Evolutionary conservation across 2,329 filamentous ascomycete species (phyloP), one percentile per base, ranked within the genome.

Genomic region (Fusarium nodosum): DNA sequence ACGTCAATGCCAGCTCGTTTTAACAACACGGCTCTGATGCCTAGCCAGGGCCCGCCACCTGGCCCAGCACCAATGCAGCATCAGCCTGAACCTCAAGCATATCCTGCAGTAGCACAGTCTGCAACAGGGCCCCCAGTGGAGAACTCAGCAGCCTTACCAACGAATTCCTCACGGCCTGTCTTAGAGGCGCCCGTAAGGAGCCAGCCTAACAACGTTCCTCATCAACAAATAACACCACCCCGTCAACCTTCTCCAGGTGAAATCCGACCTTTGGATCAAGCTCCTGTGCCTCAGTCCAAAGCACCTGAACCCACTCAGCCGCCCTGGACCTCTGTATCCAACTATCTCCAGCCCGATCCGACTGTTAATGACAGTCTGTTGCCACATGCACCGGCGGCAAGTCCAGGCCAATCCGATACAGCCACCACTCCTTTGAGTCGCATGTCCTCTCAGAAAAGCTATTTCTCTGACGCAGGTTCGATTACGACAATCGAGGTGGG

Each of bases 401-500:
- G 66, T 18, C 72, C 72, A 30, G 55, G 63, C 3, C 55, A 63
- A 5, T 62, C 60, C 11, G 72, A 74, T 18, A 11, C 48, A 15
- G 58, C 48, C 2, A 52, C 48, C n/a, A 52, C 72, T 24, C 55
- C 72, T 7, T 45, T 71, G 24, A 63, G 68, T 20, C 62, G 53
- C 28, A 58, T 64, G 20, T 61, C 69, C 22, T 69, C 71, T 26
- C 55, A 63, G 2, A 62, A 55, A 33, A 65, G 65, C 6, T 75
- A 64, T 22, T 52, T 75, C 33, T 75, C 73, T 10, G 73, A 75
- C 12, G 60, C 72, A 7, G 73, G 57, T 3, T 75, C 73, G 12
- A 69, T 74, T 41, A 72, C 66, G 6, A 74, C 72, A 0, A 72
- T 75, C 9, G 73, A 75, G 22, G 72, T 75, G 2, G 66, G 69